Evolutionary conservation across 1,139 yeast genomes (phyloP).

Genomic region (Pichia sp.): DNA sequence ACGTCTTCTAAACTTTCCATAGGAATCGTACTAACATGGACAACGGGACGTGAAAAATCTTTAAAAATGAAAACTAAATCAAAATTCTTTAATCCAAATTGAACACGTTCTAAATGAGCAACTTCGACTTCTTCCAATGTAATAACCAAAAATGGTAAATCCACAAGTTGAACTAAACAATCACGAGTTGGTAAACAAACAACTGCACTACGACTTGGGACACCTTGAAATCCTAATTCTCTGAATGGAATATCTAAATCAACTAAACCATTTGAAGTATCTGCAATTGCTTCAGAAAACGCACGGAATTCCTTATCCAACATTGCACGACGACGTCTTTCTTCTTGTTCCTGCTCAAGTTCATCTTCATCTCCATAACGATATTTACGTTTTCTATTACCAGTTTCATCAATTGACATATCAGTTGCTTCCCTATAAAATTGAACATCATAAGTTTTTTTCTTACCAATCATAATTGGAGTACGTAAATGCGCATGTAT

Average conservation of each 20-base stretch:
- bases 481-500: slow-evolving; percentile 89
- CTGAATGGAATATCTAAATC: slow-evolving; percentile 94
- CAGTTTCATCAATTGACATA: slow-evolving; percentile 95
- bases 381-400: slow-evolving; percentile 79
- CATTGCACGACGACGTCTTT: slow-evolving; percentile 83
- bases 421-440: slow-evolving; percentile 96
- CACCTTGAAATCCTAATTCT: slow-evolving; percentile 96
- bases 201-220: slow-evolving; percentile 91
- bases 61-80: slow-evolving; percentile 93
- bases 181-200: slow-evolving; percentile 97
- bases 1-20: slow-evolving; percentile 88
- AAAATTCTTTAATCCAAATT: slow-evolving; percentile 92
- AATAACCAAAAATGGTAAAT: slow-evolving; percentile 90
- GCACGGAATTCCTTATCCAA: slow-evolving; percentile 87
- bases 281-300: slow-evolving; percentile 88
- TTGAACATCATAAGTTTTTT: slow-evolving; percentile 92
- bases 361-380: slow-evolving; percentile 99
- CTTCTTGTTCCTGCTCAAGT: slow-evolving; percentile 97
- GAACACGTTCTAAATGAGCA: slow-evolving; percentile 95
- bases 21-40: slow-evolving; percentile 91
- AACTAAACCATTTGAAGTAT: slow-evolving; percentile 70
- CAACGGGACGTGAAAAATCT: slow-evolving; percentile 81
- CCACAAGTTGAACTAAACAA: slow-evolving; percentile 88
- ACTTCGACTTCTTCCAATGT: slow-evolving; percentile 89
- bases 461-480: slow-evolving; percentile 93